A percentile compares a stretch with the other conserved stretches of the same genome.
Conservation (phyloP, 31 red algal genomes). For the Asparagopsis taxiformis region DNA sequence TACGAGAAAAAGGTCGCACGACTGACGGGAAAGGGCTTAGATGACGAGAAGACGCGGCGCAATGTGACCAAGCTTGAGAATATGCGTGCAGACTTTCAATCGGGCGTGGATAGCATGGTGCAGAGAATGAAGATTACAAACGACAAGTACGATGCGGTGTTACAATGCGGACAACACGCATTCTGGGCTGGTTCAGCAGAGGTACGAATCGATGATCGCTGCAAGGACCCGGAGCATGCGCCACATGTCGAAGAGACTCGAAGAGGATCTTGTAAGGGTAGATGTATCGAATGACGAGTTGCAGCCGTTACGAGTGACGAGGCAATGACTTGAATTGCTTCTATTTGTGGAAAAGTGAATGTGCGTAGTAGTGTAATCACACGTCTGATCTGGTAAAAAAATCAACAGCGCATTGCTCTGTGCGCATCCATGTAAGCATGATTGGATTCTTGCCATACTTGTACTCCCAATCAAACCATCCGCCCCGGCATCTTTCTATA, state of each 20-base stretch:
- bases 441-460: too few species aligned
- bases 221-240: background rate
- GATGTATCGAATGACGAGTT: too few species aligned
- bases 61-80: slow-evolving; percentile 12
- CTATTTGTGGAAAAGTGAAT: too few species aligned
- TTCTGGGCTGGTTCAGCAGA: slow-evolving; percentile 2
- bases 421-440: too few species aligned
- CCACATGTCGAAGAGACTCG: background rate
- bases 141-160: slow-evolving; percentile 8
- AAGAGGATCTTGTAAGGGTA: too few species aligned
- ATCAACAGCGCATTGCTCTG: too few species aligned
- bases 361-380: too few species aligned
- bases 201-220: background rate
- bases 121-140: background rate
- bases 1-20: slow-evolving; percentile 18
- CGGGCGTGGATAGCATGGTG: background rate
- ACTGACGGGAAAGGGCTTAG: slow-evolving; percentile 5
- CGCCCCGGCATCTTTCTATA: too few species aligned
- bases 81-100: background rate
- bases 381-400: too few species aligned
- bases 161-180: background rate
- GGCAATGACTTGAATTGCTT: too few species aligned
- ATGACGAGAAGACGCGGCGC: background rate
- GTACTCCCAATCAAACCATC: too few species aligned
- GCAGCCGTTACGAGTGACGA: too few species aligned